Conservation (phyloP, 495 filamentous ascomycete genomes). For the Lophiotrema nucula region DNA sequence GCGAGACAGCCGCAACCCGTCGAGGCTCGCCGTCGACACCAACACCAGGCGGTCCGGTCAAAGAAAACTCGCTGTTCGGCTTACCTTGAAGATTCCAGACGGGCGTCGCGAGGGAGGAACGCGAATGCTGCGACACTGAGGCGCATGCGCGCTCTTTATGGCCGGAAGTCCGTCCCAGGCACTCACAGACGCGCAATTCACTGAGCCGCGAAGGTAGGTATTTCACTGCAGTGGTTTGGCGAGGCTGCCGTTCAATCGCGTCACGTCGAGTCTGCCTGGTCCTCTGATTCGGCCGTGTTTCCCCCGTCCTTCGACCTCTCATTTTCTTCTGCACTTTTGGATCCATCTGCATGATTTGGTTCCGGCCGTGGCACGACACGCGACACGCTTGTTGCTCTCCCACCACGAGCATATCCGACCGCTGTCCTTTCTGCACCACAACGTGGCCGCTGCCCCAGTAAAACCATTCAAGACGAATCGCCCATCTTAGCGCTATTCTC, state of each 20-base stretch:
- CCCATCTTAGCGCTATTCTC: neutral
- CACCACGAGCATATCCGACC: neutral
- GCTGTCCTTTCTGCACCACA: conserved; percentile 1
- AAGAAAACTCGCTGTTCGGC: too few relatives aligned
- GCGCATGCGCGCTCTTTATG: neutral
- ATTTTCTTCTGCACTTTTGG: conserved; percentile 2
- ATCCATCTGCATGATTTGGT: conserved; percentile 4
- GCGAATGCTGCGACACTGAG: neutral
- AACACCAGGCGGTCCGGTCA: too few relatives aligned
- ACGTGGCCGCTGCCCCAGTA: neutral
- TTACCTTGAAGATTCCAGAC: too few relatives aligned
- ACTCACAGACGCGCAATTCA: conserved; percentile 31
- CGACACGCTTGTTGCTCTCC: neutral
- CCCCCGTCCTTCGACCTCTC: neutral
- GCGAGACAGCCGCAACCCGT: too few relatives aligned
- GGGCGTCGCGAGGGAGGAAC: too few relatives aligned
- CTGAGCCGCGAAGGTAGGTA: neutral
- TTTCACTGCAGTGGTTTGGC: neutral
- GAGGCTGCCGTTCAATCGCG: neutral
- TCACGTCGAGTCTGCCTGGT: neutral
- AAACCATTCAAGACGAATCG: neutral
- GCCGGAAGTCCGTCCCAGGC: conserved; percentile 15
- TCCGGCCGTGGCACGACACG: conserved; percentile 1
- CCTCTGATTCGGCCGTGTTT: conserved; percentile 2
- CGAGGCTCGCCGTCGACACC: too few relatives aligned